Conservation (phyloP, 441 rosid genomes). For the Mallotus repandus region DNA sequence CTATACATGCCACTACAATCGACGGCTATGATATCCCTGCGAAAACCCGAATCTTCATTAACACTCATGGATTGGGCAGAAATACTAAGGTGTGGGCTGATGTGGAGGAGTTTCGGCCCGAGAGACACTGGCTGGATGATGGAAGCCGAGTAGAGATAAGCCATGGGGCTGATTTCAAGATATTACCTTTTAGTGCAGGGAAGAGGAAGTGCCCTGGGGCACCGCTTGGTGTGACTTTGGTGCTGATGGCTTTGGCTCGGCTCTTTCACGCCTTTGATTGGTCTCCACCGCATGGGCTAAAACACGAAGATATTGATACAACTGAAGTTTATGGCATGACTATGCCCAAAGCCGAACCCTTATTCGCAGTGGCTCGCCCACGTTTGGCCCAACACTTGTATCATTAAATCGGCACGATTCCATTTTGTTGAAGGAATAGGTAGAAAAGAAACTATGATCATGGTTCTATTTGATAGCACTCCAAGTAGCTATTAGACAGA, state of each 20-base stretch:
- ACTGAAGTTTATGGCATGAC: constrained; percentile 87
- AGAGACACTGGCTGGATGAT: constrained; percentile 60
- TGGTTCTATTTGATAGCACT: too few relatives aligned
- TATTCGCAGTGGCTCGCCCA: constrained; percentile 59
- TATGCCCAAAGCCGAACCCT: constrained; percentile 82
- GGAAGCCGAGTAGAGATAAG: constrained; percentile 83
- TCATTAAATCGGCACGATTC: constrained; percentile 11
- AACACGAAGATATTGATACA: constrained; percentile 55
- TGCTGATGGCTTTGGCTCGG: constrained; percentile 79
- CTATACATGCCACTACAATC: constrained; percentile 60
- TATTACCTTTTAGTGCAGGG: constrained; percentile 85
- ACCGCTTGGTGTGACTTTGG: constrained; percentile 82
- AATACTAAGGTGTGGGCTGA: constrained; percentile 65
- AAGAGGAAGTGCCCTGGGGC: constrained; percentile 93
- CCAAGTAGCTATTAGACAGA: too few relatives aligned
- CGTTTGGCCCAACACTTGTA: constrained; percentile 56
- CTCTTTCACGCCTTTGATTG: constrained; percentile 85
- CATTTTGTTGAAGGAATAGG: too few relatives aligned
- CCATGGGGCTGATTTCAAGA: constrained; percentile 83
- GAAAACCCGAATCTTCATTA: constrained; percentile 78
- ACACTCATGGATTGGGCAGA: constrained; percentile 85
- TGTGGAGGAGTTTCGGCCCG: constrained; percentile 73
- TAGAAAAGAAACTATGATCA: too few relatives aligned
- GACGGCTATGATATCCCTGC: constrained; percentile 76
- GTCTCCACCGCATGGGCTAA: constrained; percentile 46